Evolutionary conservation across 2,329 filamentous ascomycete genomes (phyloP).

Genomic region (Colletotrichum truncatum): DNA sequence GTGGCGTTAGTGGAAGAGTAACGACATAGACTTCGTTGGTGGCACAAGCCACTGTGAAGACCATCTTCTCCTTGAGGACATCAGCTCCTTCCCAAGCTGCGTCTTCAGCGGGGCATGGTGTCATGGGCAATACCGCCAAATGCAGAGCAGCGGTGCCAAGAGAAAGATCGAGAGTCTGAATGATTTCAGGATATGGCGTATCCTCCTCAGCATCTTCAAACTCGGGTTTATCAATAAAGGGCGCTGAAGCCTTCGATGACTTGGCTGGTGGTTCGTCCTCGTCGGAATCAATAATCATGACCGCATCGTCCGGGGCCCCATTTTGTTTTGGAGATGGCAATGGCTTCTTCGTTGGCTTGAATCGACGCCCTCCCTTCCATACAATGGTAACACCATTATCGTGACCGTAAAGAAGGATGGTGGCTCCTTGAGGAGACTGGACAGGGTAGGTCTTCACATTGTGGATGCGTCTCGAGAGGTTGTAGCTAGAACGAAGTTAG

Average conservation of each 20-base stretch:
- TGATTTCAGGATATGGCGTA: constrained; percentile 59
- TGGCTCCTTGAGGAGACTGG: constrained; percentile 70
- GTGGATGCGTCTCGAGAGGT: constrained; percentile 65
- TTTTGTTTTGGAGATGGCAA: constrained; percentile 56
- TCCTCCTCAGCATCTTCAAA: constrained; percentile 64
- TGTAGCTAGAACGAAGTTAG: constrained; percentile 56
- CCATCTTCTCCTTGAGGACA: constrained; percentile 64
- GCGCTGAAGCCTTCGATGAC: constrained; percentile 35
- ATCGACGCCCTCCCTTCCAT: constrained; percentile 70
- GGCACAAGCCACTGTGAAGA: constrained; percentile 69
- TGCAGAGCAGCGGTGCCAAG: constrained; percentile 65
- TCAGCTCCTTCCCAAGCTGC: constrained; percentile 55
- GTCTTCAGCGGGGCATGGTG: constrained; percentile 58
- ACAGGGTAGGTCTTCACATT: constrained; percentile 70
- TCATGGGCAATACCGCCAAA: constrained; percentile 64
- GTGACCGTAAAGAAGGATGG: constrained; percentile 70
- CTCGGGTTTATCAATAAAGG: constrained; percentile 62
- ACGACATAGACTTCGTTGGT: constrained; percentile 66
- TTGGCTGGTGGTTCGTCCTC: constrained; percentile 58
- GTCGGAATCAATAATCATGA: constrained; percentile 73
- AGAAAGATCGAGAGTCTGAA: constrained; percentile 69
- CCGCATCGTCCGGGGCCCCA: constrained; percentile 58
- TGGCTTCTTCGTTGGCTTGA: constrained; percentile 56
- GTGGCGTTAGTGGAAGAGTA: constrained; percentile 68
- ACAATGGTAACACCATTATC: constrained; percentile 69